Percentiles rank a stretch among this genome's conserved stretches.
Evolutionary conservation across 2,329 filamentous ascomycete species (phyloP).

Genomic region (Cercospora citrullina): DNA sequence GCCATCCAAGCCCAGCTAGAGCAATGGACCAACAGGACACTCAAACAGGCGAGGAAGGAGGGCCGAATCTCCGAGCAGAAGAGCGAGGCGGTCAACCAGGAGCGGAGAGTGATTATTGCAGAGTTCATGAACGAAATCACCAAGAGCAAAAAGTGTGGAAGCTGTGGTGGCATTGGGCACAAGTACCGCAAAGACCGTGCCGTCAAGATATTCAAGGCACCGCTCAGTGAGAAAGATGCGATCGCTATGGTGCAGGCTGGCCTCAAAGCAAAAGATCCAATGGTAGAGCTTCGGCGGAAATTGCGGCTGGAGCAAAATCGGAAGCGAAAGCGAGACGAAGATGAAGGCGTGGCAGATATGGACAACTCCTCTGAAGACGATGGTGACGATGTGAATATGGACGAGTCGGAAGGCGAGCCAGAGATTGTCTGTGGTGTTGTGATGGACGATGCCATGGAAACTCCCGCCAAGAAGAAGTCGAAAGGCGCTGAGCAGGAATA

Average conservation of each 20-base stretch:
- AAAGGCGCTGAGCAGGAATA: slow-evolving; percentile 64
- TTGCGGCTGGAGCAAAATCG: slow-evolving; percentile 42
- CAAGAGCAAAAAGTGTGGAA: slow-evolving; percentile 67
- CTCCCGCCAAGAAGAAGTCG: slow-evolving; percentile 37
- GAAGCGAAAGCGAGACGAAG: slow-evolving; percentile 53
- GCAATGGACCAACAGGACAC: slow-evolving; percentile 70
- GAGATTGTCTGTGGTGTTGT: slow-evolving; percentile 51
- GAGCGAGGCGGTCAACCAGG: slow-evolving; percentile 78
- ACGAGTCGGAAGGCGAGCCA: slow-evolving; percentile 37
- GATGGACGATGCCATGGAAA: slow-evolving; percentile 49
- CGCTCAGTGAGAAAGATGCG: slow-evolving; percentile 71
- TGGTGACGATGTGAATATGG: slow-evolving; percentile 45
- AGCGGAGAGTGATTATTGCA: slow-evolving; percentile 73
- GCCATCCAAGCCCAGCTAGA: slow-evolving; percentile 58
- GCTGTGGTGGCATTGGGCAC: slow-evolving; percentile 70
- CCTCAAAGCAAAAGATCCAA: slow-evolving; percentile 68
- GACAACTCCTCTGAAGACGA: slow-evolving; percentile 50
- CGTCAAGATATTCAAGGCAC: slow-evolving; percentile 90
- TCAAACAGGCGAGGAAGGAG: slow-evolving; percentile 59
- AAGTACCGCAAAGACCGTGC: slow-evolving; percentile 84
- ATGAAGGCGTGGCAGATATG: slow-evolving; percentile 71
- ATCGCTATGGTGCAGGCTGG: slow-evolving; percentile 71
- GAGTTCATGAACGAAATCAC: slow-evolving; percentile 76
- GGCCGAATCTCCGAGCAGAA: slow-evolving; percentile 60
- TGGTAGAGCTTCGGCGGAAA: slow-evolving; percentile 59